Conservation (phyloP, 257 asterid genomes). For the Craterostigma plantagineum region DNA sequence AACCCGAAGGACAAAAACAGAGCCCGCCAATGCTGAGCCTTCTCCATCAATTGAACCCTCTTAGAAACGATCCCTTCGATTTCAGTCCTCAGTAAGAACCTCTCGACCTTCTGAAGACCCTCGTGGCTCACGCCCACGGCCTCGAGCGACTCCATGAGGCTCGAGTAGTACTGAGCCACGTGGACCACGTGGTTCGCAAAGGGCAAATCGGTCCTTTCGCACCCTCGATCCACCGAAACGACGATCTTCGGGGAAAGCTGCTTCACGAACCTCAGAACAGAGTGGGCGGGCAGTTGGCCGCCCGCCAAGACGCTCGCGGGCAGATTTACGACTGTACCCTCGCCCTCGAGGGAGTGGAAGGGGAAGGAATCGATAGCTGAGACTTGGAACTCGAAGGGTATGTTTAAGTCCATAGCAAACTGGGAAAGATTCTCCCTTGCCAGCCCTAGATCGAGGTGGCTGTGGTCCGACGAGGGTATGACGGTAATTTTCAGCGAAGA, state of each 20-base stretch:
- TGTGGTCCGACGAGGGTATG: slow-evolving; percentile 53
- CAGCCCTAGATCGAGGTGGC: slow-evolving; percentile 63
- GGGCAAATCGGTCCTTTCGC: slow-evolving; percentile 82
- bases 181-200: slow-evolving; percentile 68
- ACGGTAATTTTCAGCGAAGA: slow-evolving; percentile 63
- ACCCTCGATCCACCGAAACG: slow-evolving; percentile 77
- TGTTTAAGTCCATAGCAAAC: slow-evolving; percentile 53
- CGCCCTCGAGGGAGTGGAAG: slow-evolving; percentile 25
- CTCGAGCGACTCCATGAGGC: slow-evolving; percentile 72
- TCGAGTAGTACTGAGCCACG: slow-evolving; percentile 59
- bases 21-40: slow-evolving; percentile 83
- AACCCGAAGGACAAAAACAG: slow-evolving; percentile 66
- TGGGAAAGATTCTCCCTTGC: slow-evolving; percentile 65
- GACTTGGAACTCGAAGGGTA: slow-evolving; percentile 53
- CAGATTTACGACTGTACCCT: slow-evolving; percentile 64
- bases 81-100: slow-evolving; percentile 69
- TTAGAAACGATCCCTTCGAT: slow-evolving; percentile 43
- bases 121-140: slow-evolving; percentile 66
- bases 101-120: slow-evolving; percentile 68
- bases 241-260: slow-evolving; percentile 66
- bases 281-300: slow-evolving; percentile 32
- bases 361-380: slow-evolving; percentile 44
- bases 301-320: slow-evolving; percentile 45
- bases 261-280: slow-evolving; percentile 60
- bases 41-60: slow-evolving; percentile 47